These are phyloP conservation scores for Hygrophoropsis aurantiaca DNA, from an alignment of 768 basidiomycete genomes.

Conservation along the genomic window DNA sequence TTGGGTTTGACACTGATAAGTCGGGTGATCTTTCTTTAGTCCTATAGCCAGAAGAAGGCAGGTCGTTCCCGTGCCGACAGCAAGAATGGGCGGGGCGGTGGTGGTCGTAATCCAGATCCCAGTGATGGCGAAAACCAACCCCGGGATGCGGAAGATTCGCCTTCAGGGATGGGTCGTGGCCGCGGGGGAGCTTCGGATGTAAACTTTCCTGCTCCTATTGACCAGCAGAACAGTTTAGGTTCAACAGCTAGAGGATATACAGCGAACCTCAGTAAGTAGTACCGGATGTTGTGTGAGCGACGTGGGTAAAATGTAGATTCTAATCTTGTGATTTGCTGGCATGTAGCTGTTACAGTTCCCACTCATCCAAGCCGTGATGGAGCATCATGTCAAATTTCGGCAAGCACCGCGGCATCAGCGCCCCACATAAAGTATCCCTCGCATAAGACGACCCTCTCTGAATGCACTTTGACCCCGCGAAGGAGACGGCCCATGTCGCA, in stretches of 20 bases:
- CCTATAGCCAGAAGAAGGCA: conserved; percentile 74
- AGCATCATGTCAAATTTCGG: conserved; percentile 13
- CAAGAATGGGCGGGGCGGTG: conserved; percentile 44
- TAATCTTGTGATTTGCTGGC: conserved; percentile 18
- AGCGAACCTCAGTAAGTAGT: conserved; percentile 28
- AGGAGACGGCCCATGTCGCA: conserved; percentile 20
- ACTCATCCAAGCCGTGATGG: conserved; percentile 10
- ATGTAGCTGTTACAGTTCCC: conserved; percentile 22
- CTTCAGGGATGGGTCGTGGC: conserved; percentile 34
- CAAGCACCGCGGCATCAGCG: conserved; percentile 2
- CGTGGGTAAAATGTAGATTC: conserved; percentile 24
- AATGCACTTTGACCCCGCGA: conserved; percentile 21
- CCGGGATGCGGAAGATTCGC: conserved; percentile 32
- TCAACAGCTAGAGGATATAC: conserved; percentile 17
- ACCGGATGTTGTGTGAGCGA: conserved; percentile 9
- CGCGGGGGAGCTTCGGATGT: conserved; percentile 76
- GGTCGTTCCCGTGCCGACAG: conserved; percentile 49
- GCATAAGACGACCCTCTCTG: conserved; percentile 25
- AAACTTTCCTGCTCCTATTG: conserved; percentile 30
- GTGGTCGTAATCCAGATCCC: conserved; percentile 34
- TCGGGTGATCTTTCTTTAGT: conserved; percentile 39
- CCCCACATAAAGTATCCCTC: conserved; percentile 13
- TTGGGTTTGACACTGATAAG: conserved; percentile 12
- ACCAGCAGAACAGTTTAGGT: conserved; percentile 23
- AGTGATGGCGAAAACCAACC: conserved; percentile 37